Conservation (phyloP, 108 stramenopile species). For the Skeletonema potamos region DNA sequence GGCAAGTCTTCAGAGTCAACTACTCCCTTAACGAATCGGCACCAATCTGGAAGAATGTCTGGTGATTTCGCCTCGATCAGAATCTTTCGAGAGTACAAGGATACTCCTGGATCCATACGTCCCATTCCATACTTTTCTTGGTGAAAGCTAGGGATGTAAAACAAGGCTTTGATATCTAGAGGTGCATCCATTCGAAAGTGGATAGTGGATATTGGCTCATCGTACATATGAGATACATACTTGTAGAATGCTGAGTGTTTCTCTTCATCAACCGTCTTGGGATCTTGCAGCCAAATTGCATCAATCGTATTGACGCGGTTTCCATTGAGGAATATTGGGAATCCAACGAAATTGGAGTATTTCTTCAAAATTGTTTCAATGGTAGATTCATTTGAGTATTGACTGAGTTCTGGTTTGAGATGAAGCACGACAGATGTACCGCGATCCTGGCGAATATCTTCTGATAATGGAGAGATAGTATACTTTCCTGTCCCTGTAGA, state of each 20-base stretch:
- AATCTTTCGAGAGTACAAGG: conserved; percentile 93
- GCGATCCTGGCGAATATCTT: conserved; percentile 79
- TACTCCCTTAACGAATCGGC: conserved; percentile 93
- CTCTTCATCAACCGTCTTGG: conserved; percentile 86
- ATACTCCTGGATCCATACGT: conserved; percentile 96
- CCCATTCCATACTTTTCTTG: conserved; percentile 99
- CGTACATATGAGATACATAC: conserved; percentile 89
- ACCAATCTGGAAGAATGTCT: conserved; percentile 98
- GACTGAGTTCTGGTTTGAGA: conserved; percentile 82
- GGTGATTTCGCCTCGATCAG: conserved; percentile 92
- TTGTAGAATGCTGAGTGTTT: conserved; percentile 96
- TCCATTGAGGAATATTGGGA: conserved; percentile 95
- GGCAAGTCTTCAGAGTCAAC: conserved; percentile 99
- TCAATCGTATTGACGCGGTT: conserved; percentile 94
- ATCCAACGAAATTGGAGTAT: conserved; percentile 98
- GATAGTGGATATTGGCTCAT: conserved; percentile 75
- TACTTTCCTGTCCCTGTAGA: conserved; percentile 89
- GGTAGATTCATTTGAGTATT: conserved; percentile 76
- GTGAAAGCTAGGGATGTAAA: conserved; percentile 96
- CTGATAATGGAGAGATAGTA: conserved; percentile 59
- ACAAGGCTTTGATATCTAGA: conserved; percentile 93
- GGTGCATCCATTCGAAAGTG: conserved; percentile 99
- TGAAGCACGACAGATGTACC: conserved; percentile 90
- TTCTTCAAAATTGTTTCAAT: conserved; percentile 89
- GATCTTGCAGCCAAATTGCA: conserved; percentile 94